phyloP scores from a whole-genome alignment of 106 monocot species.

The Chionographis japonica region DNA sequence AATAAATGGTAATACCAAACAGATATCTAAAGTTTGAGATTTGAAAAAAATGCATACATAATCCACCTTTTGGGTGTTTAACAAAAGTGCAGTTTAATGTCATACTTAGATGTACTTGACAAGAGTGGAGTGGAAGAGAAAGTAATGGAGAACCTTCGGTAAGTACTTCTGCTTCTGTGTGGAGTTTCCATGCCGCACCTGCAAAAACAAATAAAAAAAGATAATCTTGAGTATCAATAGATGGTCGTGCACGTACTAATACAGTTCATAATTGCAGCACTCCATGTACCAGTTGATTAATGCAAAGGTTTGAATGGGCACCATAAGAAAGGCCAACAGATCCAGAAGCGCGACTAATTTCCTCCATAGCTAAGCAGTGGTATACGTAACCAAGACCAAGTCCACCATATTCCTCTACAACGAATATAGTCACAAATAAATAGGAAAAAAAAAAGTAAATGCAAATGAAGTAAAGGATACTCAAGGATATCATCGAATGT shows the following conservation, averaged over 20 bases:
- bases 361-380: constrained; percentile 98
- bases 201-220: constrained; percentile 5
- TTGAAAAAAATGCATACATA: no score
- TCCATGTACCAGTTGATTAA: constrained; percentile 84
- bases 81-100: neutral
- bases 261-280: constrained; percentile 2
- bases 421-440: neutral
- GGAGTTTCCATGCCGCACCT: constrained; percentile 82
- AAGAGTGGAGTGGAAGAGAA: neutral
- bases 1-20: no score
- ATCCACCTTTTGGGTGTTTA: no score
- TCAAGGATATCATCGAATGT: no score
- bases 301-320: constrained; percentile 97
- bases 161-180: constrained; percentile 82
- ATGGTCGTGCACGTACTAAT: neutral
- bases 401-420: constrained; percentile 91
- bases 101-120: neutral
- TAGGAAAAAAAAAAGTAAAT: neutral
- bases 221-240: neutral
- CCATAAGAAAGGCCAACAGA: constrained; percentile 96
- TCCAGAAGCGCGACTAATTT: constrained; percentile 94
- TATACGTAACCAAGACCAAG: constrained; percentile 94
- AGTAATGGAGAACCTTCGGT: constrained; percentile 59
- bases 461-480: no score
- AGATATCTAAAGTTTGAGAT: no score